Conservation (phyloP, 345 rosid species). For the Ceriops zippeliana region DNA sequence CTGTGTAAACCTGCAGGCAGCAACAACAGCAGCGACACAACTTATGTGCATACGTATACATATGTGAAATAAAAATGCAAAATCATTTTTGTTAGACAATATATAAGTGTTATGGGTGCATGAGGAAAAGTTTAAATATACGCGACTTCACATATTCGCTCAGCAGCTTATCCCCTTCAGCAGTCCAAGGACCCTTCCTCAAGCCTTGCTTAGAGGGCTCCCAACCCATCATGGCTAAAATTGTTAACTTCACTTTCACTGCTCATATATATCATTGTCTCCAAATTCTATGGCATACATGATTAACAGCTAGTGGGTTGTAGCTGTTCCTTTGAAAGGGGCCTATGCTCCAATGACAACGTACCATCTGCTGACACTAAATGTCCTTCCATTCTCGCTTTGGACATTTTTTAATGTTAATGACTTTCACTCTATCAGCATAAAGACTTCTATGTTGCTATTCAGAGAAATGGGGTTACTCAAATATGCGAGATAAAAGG, state of each 20-base stretch:
- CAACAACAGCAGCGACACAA: not conserved
- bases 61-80: too few species aligned
- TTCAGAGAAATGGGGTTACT: not conserved
- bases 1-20: constrained; percentile 55
- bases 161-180: constrained; percentile 72
- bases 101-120: too few species aligned
- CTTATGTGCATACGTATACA: not conserved
- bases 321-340: not conserved
- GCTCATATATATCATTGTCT: not conserved
- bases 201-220: constrained; percentile 44
- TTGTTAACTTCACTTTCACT: constrained; percentile 10
- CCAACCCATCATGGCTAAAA: constrained; percentile 46
- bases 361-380: not conserved
- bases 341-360: not conserved
- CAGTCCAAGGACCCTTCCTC: constrained; percentile 94
- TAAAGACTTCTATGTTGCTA: not conserved
- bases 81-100: too few species aligned
- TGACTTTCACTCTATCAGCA: not conserved
- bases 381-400: not conserved
- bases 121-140: too few species aligned
- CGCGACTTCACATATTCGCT: constrained; percentile 41
- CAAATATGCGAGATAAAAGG: not conserved
- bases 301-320: not conserved
- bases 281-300: not conserved
- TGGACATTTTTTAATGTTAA: not conserved